Evolutionary conservation across 768 basidiomycete genomes (phyloP).

Genomic region (Suillus occidentalis): DNA sequence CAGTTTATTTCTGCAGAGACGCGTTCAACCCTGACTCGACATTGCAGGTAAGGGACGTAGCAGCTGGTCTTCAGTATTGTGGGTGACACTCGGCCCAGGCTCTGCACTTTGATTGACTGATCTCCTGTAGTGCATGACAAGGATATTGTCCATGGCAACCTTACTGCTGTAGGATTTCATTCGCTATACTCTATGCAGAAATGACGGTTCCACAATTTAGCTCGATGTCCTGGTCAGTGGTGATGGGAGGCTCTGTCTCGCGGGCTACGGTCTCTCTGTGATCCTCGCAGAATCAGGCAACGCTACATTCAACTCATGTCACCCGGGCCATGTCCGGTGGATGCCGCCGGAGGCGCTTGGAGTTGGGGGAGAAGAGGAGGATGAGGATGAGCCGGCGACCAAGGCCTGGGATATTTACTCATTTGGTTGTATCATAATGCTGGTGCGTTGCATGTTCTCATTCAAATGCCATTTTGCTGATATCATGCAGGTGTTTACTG

Average conservation of each 20-base stretch:
- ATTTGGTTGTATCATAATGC: not conserved
- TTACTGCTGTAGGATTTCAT: not conserved
- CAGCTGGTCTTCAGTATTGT: not conserved
- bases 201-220: not conserved
- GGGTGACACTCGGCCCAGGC: not conserved
- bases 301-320: not conserved
- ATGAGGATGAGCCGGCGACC: not conserved
- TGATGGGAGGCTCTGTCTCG: not conserved
- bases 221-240: not conserved
- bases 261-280: not conserved
- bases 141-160: not conserved
- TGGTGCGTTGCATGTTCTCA: not conserved
- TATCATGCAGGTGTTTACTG: not conserved
- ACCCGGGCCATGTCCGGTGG: not conserved
- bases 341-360: not conserved
- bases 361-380: not conserved
- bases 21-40: fast-evolving
- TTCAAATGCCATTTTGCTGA: not conserved
- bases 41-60: not conserved
- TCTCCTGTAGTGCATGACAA: not conserved
- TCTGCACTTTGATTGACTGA: not conserved
- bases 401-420: not conserved
- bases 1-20: not conserved
- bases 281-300: not conserved
- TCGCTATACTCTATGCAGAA: not conserved